Base-by-base conservation (phyloP, 345 rosid species). In the Dipteronia dyeriana region DNA sequence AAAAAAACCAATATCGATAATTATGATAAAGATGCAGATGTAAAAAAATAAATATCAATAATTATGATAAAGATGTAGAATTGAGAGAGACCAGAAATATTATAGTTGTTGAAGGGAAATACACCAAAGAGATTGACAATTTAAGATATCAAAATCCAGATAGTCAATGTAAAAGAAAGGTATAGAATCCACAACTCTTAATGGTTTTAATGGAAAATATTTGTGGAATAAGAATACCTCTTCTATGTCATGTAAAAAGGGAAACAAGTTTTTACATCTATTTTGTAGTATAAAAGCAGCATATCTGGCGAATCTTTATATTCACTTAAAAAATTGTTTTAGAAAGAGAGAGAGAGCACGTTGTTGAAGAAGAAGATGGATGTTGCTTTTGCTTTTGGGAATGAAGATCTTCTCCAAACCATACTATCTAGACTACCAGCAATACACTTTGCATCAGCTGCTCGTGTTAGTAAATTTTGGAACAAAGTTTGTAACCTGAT, bases 391-490 rank as follows among this genome's bases (percentile, higher is more conserved):
- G n/a, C 54, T 41, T 5, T 39, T 53, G 66, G 2, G 25, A 61
- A 61, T 76, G 84, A 86, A 7, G 90, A 91, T 74, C 72, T 86
- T 54, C 81, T 87, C 59, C 77, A 64, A 26, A 81, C 79, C 74
- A 84, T 91, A 11, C 70, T 91, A 13, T 74, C 82, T 0, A 79
- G 85, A 83, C 57, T 91, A 8, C 88, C 87, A 1, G 91, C 91
- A 14, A 9, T 19, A 25, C 71, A 90, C 59, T 91, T 91, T 61
- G 88, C 91, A 7, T 74, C 83, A 0, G 89, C 91, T 7, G 83
- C 91, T 2, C 82, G 84, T 57, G 93, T 91, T 75, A 80, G 51
- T 84, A 86, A 65, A 67, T 20, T 74, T 13, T 91, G 93, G 91
- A 85, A 86, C 26, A 75, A 74, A 10, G 73, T 82, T 47, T 87